These are phyloP conservation scores for Melastoma malabathricum DNA, from an alignment of 345 rosid genomes.

Conservation along the genomic window DNA sequence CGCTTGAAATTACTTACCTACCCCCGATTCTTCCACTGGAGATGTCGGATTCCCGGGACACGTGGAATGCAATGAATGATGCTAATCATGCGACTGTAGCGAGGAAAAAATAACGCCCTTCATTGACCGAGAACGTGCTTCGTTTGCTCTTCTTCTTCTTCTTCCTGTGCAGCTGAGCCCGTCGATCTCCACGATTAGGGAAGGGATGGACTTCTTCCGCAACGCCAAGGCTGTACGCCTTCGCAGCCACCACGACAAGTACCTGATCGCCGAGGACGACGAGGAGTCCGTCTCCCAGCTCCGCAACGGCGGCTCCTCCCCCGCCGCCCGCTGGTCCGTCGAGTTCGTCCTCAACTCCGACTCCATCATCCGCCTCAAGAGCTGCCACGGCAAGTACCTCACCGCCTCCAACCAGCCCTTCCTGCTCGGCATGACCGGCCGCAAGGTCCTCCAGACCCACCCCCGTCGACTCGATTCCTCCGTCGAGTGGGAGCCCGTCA, in stretches of 20 bases:
- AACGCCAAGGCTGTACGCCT: conserved; percentile 66
- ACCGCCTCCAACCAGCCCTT: conserved; percentile 76
- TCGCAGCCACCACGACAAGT: conserved; percentile 70
- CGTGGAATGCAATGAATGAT: too few species aligned
- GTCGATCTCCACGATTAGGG: background rate
- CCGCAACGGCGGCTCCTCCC: conserved; percentile 58
- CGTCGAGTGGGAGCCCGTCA: conserved; percentile 67
- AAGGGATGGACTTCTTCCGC: conserved; percentile 64
- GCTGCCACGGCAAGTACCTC: conserved; percentile 57
- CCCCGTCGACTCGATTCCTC: conserved; percentile 40
- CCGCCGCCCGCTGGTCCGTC: conserved; percentile 57
- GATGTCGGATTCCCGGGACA: too few species aligned
- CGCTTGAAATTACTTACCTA: too few species aligned
- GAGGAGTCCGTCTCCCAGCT: conserved; percentile 55
- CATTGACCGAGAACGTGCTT: background rate
- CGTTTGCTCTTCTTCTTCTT: background rate
- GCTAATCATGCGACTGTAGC: too few species aligned
- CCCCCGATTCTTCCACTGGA: too few species aligned
- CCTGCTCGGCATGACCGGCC: conserved; percentile 64
- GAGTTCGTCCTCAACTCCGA: conserved; percentile 39
- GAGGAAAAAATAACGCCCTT: too few species aligned
- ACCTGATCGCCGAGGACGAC: conserved; percentile 55
- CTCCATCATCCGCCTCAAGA: conserved; percentile 47
- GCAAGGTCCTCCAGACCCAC: conserved; percentile 49
- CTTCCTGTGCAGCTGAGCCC: background rate